phyloP scores from a whole-genome alignment of 2,329 filamentous ascomycete genomes.

The Exophiala xenobiotica region DNA sequence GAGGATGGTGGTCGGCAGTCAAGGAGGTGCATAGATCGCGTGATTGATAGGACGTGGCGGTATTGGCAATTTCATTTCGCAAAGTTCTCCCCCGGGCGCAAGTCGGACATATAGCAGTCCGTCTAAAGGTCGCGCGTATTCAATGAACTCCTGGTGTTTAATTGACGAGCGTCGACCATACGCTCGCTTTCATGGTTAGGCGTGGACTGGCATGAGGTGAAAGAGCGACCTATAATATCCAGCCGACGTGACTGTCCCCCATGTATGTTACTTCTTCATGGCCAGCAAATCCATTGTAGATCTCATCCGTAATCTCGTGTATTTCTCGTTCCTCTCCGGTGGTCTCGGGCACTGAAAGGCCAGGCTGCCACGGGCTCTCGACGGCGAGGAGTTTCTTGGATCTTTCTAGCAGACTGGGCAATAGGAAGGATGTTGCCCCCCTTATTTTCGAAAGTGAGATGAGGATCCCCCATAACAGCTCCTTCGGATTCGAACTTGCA shows the following conservation, averaged over 20 bases:
- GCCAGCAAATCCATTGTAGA: neutral
- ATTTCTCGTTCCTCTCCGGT: neutral
- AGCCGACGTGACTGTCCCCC: neutral
- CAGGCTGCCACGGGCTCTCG: neutral
- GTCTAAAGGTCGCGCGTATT: too few relatives aligned
- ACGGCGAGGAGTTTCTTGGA: neutral
- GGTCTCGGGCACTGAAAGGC: neutral
- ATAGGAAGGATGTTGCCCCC: neutral
- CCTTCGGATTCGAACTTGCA: neutral
- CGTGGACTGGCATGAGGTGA: neutral
- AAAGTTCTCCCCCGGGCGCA: too few relatives aligned
- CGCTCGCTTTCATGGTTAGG: too few relatives aligned
- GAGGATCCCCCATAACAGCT: neutral
- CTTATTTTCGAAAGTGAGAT: neutral
- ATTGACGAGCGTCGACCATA: too few relatives aligned
- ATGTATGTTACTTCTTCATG: neutral
- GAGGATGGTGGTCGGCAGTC: too few relatives aligned
- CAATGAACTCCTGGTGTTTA: too few relatives aligned
- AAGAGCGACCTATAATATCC: neutral
- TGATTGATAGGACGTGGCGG: too few relatives aligned
- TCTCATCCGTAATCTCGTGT: neutral
- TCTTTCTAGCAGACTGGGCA: neutral
- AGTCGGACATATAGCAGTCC: too few relatives aligned
- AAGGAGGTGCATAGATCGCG: too few relatives aligned
- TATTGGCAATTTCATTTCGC: too few relatives aligned